Conservation (phyloP, 2,329 filamentous ascomycete genomes). For the Pseudogymnoascus sp. region DNA sequence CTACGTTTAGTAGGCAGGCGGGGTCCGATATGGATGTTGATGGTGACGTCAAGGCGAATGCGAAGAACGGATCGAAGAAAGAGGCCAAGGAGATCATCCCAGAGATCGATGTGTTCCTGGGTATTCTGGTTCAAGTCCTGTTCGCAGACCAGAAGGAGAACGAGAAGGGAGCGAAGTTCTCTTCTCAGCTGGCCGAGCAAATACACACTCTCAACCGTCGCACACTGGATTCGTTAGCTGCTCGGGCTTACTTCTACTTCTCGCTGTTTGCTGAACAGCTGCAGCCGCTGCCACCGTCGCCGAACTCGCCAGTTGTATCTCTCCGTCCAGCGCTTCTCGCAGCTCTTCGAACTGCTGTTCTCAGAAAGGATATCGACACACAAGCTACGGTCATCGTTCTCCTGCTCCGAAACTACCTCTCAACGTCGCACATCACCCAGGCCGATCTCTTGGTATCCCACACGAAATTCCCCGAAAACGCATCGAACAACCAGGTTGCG, state of each 20-base stretch:
- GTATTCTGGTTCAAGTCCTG: constrained; percentile 78
- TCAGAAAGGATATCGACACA: constrained; percentile 95
- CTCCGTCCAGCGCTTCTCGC: constrained; percentile 81
- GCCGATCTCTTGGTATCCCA: constrained; percentile 93
- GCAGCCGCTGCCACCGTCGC: constrained; percentile 77
- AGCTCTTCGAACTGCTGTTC: constrained; percentile 86
- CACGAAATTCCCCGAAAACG: constrained; percentile 87
- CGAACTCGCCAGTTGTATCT: constrained; percentile 75
- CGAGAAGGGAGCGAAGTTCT: constrained; percentile 76
- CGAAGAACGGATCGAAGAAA: constrained; percentile 54
- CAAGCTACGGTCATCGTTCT: constrained; percentile 94
- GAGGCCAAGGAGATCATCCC: constrained; percentile 67
- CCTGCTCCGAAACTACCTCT: constrained; percentile 89
- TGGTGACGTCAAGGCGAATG: constrained; percentile 49
- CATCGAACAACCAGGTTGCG: constrained; percentile 96
- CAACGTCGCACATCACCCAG: constrained; percentile 93
- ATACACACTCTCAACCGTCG: constrained; percentile 86
- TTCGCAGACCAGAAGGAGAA: constrained; percentile 79
- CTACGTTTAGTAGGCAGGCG: constrained; percentile 50
- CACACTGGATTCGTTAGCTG: constrained; percentile 85
- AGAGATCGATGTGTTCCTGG: constrained; percentile 82
- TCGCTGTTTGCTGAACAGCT: constrained; percentile 91
- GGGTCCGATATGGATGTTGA: constrained; percentile 68
- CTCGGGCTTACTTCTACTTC: constrained; percentile 97
- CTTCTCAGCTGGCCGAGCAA: constrained; percentile 70